phyloP scores from a whole-genome alignment of 2,329 filamentous ascomycete species.

The Chaetomium sp. region DNA sequence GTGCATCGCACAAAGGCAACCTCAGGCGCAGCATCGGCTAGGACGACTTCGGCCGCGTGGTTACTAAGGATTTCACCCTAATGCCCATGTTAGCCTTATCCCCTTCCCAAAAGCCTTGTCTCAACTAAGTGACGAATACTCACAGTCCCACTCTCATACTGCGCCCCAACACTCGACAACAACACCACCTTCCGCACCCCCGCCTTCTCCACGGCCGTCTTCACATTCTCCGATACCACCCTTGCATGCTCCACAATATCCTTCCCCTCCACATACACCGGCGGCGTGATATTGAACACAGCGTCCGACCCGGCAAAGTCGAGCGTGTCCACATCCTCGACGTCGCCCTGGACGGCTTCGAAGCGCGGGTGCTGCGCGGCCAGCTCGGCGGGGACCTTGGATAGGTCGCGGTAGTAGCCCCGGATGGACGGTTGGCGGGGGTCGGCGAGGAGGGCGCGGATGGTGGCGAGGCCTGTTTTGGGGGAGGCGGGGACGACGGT shows the following conservation, averaged over 20 bases:
- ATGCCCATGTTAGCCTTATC: neutral
- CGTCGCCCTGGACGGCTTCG: constrained; percentile 25
- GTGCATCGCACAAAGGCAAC: constrained; percentile 29
- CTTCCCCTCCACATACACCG: constrained; percentile 16
- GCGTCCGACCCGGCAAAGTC: constrained; percentile 28
- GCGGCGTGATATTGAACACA: constrained; percentile 30
- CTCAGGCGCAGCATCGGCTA: constrained; percentile 17
- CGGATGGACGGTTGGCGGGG: constrained; percentile 18
- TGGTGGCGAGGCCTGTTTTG: constrained; percentile 27
- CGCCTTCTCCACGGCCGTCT: constrained; percentile 24
- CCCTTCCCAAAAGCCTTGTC: too few species aligned
- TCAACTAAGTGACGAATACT: too few species aligned
- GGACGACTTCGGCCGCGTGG: constrained; percentile 27
- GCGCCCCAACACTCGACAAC: constrained; percentile 29
- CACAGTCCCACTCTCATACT: constrained; percentile 30
- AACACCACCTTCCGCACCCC: constrained; percentile 29
- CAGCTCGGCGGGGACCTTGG: constrained; percentile 28
- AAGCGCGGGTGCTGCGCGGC: constrained; percentile 21
- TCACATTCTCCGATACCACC: constrained; percentile 23
- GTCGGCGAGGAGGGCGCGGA: constrained; percentile 26
- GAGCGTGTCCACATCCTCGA: constrained; percentile 27
- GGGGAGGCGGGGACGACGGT: constrained; percentile 30
- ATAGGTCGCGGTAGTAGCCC: constrained; percentile 28
- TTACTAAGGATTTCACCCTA: constrained; percentile 35
- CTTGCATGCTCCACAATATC: constrained; percentile 21